phyloP scores from a whole-genome alignment of 495 filamentous ascomycete species.

The Baudoinia panamericana region DNA sequence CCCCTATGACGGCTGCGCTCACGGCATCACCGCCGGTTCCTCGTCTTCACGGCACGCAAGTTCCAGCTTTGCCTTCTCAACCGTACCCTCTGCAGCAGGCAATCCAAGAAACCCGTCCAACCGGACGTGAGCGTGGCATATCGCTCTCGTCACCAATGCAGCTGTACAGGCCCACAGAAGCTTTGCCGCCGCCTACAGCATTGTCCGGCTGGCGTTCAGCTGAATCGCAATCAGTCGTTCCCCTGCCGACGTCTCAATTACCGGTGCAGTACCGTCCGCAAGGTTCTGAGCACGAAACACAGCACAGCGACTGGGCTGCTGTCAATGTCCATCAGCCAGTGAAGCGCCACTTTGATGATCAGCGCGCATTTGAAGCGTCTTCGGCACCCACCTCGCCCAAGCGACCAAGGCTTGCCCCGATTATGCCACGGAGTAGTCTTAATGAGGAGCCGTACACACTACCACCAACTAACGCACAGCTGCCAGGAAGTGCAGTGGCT shows the following conservation, averaged over 20 bases:
- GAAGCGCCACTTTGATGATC: slow-evolving; percentile 14
- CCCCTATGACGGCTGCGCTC: too few relatives aligned
- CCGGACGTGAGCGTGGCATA: too few relatives aligned
- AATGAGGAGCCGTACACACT: slow-evolving; percentile 5
- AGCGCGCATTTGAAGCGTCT: slow-evolving; percentile 2
- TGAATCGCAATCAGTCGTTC: slow-evolving; percentile 7
- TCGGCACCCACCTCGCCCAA: slow-evolving; percentile 27
- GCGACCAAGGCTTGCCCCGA: slow-evolving; percentile 27
- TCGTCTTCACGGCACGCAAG: too few relatives aligned
- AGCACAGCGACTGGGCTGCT: slow-evolving; percentile 12
- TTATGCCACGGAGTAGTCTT: slow-evolving; percentile 20
- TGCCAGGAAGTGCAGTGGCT: slow-evolving; percentile 1
- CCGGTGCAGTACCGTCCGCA: slow-evolving; percentile 2
- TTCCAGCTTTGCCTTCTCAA: too few relatives aligned
- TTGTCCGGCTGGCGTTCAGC: slow-evolving; percentile 14
- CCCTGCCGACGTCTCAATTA: slow-evolving; percentile 10
- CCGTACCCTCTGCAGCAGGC: too few relatives aligned
- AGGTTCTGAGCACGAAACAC: not conserved
- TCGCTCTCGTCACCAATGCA: too few relatives aligned
- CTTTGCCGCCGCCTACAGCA: slow-evolving; percentile 16
- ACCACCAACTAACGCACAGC: slow-evolving; percentile 1
- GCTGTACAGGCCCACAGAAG: slow-evolving; percentile 3
- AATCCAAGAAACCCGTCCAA: too few relatives aligned
- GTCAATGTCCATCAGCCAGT: slow-evolving; percentile 9
- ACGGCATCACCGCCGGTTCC: too few relatives aligned